Evolutionary conservation across 2,329 filamentous ascomycete genomes (phyloP), one percentile per base, ranked within the genome.

Genomic region (Xylariaceae sp.): DNA sequence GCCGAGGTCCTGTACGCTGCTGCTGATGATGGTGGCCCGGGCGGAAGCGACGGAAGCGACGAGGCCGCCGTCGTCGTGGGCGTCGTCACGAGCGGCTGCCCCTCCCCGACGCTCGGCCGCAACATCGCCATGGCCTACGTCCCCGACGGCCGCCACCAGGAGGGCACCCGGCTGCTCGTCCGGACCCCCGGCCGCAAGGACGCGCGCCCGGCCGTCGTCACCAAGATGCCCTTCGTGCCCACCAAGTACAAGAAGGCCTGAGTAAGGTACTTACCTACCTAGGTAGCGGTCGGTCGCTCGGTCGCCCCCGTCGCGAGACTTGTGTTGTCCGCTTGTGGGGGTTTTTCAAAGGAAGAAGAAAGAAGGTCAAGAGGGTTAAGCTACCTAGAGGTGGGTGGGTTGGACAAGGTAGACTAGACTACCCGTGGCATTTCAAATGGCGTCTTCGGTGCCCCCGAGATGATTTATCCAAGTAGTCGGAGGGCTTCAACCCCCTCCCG

Each of bases 61-160:
- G 69, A 75, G 5, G 77, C 76, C 19, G 63, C 81, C 13, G 38
- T 35, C n/a, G 39, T 75, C 47, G 71, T 96, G 35, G 92, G 92
- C 11, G 72, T 68, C 22, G 70, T 98, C 42, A 98, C 92, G 5
- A 94, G 86, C 47, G 92, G 92, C 12, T 85, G 87, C 45, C 92
- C 92, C 1, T 89, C 83, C 54, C 92, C 92, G 3, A 85, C 82
- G 0, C 65, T 95, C 30, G 80, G 80, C 44, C 83, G 83, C 67
- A 95, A 96, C 59, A 90, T 98, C 42, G 88, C 90, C 36, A 98
- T 98, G 92, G 92, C 81, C 0, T 94, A 94, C 55, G 70, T 95
- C 53, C 77, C 78, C 60, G 78, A 84, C 43, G 86, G 86, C 0
- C 63, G 80, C 56, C 86, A 94, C 59, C 93, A 93, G 71, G 70